phyloP scores from a whole-genome alignment of 202 grass and related monocot genomes.

The Alloteropsis angusta region DNA sequence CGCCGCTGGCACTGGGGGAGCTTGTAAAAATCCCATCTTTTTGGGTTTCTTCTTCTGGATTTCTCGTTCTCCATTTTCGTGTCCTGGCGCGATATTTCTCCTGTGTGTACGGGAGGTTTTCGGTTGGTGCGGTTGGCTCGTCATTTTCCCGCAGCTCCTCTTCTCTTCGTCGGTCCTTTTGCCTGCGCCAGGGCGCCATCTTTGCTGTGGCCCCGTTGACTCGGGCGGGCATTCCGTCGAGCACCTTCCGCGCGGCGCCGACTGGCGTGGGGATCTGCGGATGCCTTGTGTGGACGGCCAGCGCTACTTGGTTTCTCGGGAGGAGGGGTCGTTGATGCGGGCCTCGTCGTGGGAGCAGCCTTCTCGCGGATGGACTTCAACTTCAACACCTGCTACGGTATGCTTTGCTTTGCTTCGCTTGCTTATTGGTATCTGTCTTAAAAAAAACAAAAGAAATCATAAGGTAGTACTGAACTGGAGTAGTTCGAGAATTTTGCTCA shows the following conservation, averaged over 20 bases:
- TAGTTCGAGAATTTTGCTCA: background rate
- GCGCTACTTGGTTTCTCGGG: background rate
- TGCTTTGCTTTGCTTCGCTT: background rate
- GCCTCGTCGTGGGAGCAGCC: background rate
- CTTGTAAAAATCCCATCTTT: background rate
- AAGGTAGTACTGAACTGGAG: background rate
- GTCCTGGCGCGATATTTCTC: background rate
- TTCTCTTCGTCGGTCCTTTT: background rate
- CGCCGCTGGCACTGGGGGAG: background rate
- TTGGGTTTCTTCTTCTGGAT: background rate
- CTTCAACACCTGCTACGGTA: slow-evolving; percentile 26
- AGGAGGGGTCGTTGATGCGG: background rate
- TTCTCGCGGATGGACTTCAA: slow-evolving; percentile 30
- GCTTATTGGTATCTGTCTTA: too few species aligned
- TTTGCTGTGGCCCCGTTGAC: background rate
- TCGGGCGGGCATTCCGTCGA: slow-evolving; percentile 33
- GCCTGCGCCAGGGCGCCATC: background rate
- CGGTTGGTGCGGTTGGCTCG: slow-evolving; percentile 5
- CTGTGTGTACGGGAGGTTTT: background rate
- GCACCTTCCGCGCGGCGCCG: background rate
- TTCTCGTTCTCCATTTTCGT: background rate
- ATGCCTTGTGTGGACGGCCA: background rate
- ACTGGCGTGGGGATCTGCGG: background rate
- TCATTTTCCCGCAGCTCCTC: background rate
- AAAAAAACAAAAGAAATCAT: too few species aligned